phyloP scores from a whole-genome alignment of 2,329 filamentous ascomycete species.

The Aphanoascus verrucosus region DNA sequence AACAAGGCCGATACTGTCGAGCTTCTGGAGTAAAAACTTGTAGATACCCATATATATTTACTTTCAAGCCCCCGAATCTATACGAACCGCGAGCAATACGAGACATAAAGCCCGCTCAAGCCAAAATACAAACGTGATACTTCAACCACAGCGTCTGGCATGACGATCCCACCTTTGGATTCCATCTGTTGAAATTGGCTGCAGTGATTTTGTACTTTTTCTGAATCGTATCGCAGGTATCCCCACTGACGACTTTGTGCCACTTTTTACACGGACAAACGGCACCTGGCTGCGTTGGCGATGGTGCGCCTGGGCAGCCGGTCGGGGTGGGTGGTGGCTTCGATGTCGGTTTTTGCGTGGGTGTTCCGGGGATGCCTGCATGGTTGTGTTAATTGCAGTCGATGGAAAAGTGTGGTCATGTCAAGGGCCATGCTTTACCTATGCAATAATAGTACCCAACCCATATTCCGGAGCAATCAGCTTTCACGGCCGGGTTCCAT shows the following conservation, averaged over 20 bases:
- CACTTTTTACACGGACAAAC: conserved; percentile 20
- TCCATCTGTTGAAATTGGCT: conserved; percentile 12
- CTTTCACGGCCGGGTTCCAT: neutral
- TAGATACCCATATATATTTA: too few species aligned
- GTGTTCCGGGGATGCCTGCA: conserved; percentile 1
- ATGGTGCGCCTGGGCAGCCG: neutral
- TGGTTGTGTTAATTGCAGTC: conserved; percentile 1
- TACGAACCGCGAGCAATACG: too few species aligned
- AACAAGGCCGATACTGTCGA: too few species aligned
- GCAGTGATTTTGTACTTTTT: conserved; percentile 15
- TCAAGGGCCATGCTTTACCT: neutral
- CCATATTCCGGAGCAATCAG: neutral
- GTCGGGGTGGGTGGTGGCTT: neutral
- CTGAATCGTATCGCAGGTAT: conserved; percentile 20
- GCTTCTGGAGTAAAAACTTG: too few species aligned
- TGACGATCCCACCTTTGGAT: neutral
- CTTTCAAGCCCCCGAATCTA: too few species aligned
- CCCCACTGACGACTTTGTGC: conserved; percentile 19
- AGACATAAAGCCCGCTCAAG: neutral
- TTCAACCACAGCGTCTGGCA: conserved; percentile 10
- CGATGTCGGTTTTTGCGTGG: neutral
- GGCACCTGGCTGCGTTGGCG: conserved; percentile 17
- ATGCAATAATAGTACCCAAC: conserved; percentile 9
- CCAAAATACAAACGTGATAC: conserved; percentile 11
- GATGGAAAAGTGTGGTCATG: neutral